Conservation (phyloP, 495 filamentous ascomycete genomes). For the Penicillium odoratum region DNA sequence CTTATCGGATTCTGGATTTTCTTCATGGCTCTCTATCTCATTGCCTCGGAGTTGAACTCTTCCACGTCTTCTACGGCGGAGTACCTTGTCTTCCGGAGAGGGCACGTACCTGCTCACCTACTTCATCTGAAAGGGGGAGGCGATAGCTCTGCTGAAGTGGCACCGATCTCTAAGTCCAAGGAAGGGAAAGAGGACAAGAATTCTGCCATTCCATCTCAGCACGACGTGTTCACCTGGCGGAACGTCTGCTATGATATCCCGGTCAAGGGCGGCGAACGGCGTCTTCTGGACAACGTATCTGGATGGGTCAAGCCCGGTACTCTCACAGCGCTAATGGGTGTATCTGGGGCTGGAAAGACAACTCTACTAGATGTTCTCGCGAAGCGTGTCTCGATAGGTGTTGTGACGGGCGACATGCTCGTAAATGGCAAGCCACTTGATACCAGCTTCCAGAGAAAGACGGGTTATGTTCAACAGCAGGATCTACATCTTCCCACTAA, state of each 20-base stretch:
- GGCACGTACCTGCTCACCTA: conserved; percentile 38
- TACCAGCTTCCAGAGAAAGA: conserved; percentile 82
- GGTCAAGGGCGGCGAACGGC: conserved; percentile 56
- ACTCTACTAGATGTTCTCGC: conserved; percentile 65
- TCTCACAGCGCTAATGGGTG: conserved; percentile 67
- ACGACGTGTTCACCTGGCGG: conserved; percentile 73
- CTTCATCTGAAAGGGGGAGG: conserved; percentile 32
- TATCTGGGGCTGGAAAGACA: conserved; percentile 66
- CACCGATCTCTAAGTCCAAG: conserved; percentile 16
- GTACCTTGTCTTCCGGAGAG: conserved; percentile 43
- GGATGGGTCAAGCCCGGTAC: conserved; percentile 70
- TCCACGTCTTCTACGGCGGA: conserved; percentile 44
- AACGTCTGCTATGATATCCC: conserved; percentile 71
- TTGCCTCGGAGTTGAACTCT: conserved; percentile 48
- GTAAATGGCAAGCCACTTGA: conserved; percentile 60
- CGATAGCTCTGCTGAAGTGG: conserved; percentile 18
- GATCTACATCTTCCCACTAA: conserved; percentile 85
- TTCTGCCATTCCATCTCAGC: conserved; percentile 45
- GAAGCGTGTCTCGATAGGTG: conserved; percentile 51
- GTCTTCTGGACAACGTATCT: conserved; percentile 60
- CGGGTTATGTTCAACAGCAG: conserved; percentile 91
- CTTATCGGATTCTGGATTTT: conserved; percentile 63
- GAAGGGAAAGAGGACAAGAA: conserved; percentile 19
- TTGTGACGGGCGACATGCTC: conserved; percentile 55
- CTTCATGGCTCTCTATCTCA: conserved; percentile 53